Conservation (phyloP, 2,329 filamentous ascomycete species). For the Fusarium albosuccineum region DNA sequence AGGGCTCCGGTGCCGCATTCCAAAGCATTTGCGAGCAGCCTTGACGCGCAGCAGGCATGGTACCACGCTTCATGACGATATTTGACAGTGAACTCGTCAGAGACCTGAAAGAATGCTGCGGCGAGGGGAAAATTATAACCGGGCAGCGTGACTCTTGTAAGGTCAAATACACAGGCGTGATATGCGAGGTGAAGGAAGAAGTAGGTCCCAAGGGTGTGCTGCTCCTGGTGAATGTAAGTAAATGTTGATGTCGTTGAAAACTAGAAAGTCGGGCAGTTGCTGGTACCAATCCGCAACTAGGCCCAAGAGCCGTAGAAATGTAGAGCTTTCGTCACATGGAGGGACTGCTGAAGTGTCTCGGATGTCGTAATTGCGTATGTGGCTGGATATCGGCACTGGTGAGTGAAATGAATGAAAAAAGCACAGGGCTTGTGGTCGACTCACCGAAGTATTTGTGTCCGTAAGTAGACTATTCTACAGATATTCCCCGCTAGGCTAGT, state of each 20-base stretch:
- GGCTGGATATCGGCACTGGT: background rate
- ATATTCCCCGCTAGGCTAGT: constrained; percentile 1
- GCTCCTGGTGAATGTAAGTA: constrained; percentile 9
- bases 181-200: background rate
- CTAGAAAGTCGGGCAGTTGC: constrained; percentile 8
- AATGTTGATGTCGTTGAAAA: constrained; percentile 4
- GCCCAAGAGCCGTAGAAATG: background rate
- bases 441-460: background rate
- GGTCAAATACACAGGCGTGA: background rate
- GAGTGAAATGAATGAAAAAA: background rate
- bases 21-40: background rate
- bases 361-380: background rate
- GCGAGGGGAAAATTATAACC: background rate
- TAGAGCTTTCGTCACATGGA: background rate
- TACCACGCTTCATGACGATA: background rate
- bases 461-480: background rate
- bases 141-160: background rate
- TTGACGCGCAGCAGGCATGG: background rate
- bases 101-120: background rate
- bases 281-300: background rate
- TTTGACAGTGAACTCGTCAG: background rate
- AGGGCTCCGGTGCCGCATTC: background rate
- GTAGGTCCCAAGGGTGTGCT: constrained; percentile 1
- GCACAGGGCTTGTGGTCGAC: background rate
- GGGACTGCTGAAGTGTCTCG: background rate